Percentiles rank a stretch among this genome's conserved stretches.
Conservation (phyloP, 2,329 filamentous ascomycete species). For the Fusarium nanum region DNA sequence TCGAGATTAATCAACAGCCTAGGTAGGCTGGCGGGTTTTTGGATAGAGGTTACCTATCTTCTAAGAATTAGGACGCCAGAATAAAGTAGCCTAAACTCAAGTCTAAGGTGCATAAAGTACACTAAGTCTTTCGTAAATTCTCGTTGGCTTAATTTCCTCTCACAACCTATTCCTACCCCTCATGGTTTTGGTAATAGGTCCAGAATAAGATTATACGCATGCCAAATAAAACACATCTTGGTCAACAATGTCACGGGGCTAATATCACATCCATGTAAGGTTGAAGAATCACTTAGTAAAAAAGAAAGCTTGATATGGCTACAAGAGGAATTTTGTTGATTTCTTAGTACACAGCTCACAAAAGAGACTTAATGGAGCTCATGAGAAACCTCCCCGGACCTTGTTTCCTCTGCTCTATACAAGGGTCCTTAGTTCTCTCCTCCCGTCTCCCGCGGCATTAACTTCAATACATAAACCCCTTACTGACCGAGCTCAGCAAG, state of each 20-base stretch:
- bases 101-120: not conserved
- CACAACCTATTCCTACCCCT: not conserved
- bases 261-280: not conserved
- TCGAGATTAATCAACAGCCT: not conserved
- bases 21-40: not conserved
- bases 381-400: constrained; percentile 61
- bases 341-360: constrained; percentile 73
- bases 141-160: not conserved
- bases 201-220: not conserved
- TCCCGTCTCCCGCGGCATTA: constrained; percentile 50
- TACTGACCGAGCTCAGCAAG: constrained; percentile 85
- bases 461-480: constrained; percentile 53
- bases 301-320: constrained; percentile 49
- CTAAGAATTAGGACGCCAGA: not conserved
- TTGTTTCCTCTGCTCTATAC: constrained; percentile 69
- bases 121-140: not conserved
- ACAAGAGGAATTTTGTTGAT: constrained; percentile 62
- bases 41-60: not conserved
- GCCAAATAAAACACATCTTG: not conserved
- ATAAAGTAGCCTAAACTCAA: not conserved
- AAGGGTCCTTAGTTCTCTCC: constrained; percentile 57
- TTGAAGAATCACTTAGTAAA: constrained; percentile 30
- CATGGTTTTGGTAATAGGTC: not conserved
- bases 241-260: not conserved
- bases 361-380: constrained; percentile 68